phyloP scores from a whole-genome alignment of 257 asterid species.

The Nicotiana benthamiana region DNA sequence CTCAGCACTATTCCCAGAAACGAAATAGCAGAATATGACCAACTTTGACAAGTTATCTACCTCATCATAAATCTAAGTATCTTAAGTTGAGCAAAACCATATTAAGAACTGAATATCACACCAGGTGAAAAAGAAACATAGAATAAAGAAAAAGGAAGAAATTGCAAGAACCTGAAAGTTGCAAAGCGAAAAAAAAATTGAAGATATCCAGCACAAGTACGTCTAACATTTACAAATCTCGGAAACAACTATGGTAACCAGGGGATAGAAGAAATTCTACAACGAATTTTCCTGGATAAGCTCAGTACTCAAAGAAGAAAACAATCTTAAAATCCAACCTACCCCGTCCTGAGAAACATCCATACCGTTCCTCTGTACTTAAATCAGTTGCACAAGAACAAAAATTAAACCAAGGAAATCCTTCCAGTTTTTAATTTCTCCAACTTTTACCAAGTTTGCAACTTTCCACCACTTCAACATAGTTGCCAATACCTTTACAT shows the following conservation, averaged over 20 bases:
- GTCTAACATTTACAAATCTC: background rate
- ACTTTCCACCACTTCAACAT: background rate
- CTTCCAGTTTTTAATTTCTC: background rate
- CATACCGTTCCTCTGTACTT: background rate
- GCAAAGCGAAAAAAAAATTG: background rate
- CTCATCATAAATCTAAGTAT: background rate
- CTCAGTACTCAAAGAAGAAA: background rate
- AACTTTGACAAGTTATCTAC: background rate
- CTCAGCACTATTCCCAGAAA: background rate
- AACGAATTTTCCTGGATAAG: background rate
- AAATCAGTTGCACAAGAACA: background rate
- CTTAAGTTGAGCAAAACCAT: background rate
- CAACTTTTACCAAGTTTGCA: background rate
- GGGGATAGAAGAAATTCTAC: background rate
- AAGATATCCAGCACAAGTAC: background rate
- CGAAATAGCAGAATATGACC: background rate
- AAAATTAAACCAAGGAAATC: background rate
- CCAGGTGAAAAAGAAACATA: background rate
- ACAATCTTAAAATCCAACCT: background rate
- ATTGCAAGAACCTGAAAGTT: background rate
- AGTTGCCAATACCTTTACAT: background rate
- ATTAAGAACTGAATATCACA: background rate
- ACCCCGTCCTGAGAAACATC: background rate
- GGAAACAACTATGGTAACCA: background rate
- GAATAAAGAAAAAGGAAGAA: background rate